Percentiles rank a stretch among this genome's conserved stretches.
Conservation (phyloP, 176 grass and related monocot species). For the Bonia amplexicaulis region DNA sequence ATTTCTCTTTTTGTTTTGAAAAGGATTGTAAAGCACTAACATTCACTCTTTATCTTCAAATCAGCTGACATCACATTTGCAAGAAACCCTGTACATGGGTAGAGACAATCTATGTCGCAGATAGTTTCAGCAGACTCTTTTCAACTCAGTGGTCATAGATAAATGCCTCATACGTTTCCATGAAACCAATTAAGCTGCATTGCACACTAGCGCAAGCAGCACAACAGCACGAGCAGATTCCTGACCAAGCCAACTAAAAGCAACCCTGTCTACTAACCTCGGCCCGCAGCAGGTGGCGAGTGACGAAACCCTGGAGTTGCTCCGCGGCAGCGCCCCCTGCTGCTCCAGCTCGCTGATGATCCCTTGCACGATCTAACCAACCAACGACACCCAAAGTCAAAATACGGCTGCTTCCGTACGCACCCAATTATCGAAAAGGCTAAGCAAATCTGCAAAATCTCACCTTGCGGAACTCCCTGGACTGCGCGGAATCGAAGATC, state of each 20-base stretch:
- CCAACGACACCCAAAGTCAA: neutral
- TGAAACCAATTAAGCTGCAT: slow-evolving; percentile 19
- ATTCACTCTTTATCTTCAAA: slow-evolving; percentile 10
- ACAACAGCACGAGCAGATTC: neutral
- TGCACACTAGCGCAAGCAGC: neutral
- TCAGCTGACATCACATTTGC: neutral
- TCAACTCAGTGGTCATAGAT: neutral
- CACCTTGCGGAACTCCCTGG: slow-evolving; percentile 97
- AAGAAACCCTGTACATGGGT: neutral
- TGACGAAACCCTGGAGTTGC: slow-evolving; percentile 98
- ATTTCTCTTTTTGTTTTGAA: neutral
- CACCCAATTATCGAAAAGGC: neutral
- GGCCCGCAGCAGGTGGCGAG: slow-evolving; percentile 93
- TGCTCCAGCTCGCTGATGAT: slow-evolving; percentile 99
- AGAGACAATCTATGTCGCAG: slow-evolving; percentile 1
- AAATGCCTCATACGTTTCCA: neutral
- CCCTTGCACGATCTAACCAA: slow-evolving; percentile 90
- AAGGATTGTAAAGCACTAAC: neutral
- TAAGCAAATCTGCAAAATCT: slow-evolving; percentile 8
- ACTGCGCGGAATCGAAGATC: slow-evolving; percentile 90
- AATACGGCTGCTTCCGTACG: neutral
- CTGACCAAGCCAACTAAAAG: neutral
- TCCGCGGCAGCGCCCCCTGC: slow-evolving; percentile 85
- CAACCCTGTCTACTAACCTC: slow-evolving; percentile 50
- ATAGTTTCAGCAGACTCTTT: slow-evolving; percentile 22